Base-by-base conservation (phyloP, 1,139 yeast species). In the Blastobotrys persicus region DNA sequence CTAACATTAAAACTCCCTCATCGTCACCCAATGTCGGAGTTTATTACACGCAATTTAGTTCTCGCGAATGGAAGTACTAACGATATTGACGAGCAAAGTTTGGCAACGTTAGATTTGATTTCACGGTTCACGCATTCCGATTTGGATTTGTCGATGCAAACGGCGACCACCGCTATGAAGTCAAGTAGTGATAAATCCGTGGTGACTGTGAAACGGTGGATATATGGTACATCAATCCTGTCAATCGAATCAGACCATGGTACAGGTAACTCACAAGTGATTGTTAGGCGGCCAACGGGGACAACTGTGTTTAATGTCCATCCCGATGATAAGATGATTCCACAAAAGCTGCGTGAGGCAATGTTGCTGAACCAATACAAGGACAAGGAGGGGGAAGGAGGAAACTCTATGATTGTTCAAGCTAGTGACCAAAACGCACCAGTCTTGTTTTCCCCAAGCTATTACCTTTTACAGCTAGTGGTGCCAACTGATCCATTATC, bases 281-380 rank as follows among this genome's bases (percentile, higher is more conserved):
- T 77, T 1, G 66, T 83, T 1, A 70, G 94, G 54, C 72, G 88
- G 44, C 86, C 95, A 0, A 83, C 91, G 0, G 88, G 91, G 0
- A 75, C 79, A 0, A 67, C 80, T 0, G 73, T 74, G 19, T 74
- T 82, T 55, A 67, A 69, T 18, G 61, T 83, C 34, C 64, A 60
- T 2, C 72, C 81, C 4, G 80, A 78, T 48, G 69, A 68, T 23
- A 62, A 68, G 3, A 67, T 70, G 69, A 61, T 72, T 13, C 75
- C 79, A 2, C 60, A 58, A 34, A 66, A 69, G 56, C 47, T 60
- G 26, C 53, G 52, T 32, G 56, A 56, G 7, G 45, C 45, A 33
- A 48, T 52, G 2, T 38, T 52, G 35, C 39, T 48, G 14, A 31
- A 38, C 23, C 45, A 45, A n/a, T 41, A 46, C n/a, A 17, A 39